Conservation (phyloP, 148 eudicot genomes). For the Oxyria digyna region DNA sequence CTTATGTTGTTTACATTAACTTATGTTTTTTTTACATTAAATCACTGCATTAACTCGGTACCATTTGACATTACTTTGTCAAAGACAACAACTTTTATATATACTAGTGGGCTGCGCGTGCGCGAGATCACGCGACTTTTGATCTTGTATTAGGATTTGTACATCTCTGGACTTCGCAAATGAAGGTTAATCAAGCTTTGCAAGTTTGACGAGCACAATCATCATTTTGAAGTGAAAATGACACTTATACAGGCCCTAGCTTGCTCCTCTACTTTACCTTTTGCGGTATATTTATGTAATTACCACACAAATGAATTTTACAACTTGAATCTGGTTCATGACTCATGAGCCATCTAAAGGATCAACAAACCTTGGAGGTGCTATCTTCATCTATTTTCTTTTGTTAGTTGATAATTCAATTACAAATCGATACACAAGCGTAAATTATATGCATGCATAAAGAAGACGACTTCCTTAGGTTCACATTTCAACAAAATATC, state of each 20-base stretch:
- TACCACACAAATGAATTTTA: constrained; percentile 91
- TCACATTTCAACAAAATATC: not conserved
- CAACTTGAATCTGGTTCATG: constrained; percentile 77
- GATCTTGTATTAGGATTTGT: too few species aligned
- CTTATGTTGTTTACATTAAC: too few species aligned
- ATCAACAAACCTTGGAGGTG: constrained; percentile 83
- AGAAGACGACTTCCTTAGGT: not conserved
- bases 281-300: constrained; percentile 82
- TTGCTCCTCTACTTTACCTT: not conserved
- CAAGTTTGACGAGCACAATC: too few species aligned
- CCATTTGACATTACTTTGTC: too few species aligned
- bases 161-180: too few species aligned
- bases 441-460: not conserved
- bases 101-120: too few species aligned
- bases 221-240: too few species aligned
- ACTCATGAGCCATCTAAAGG: constrained; percentile 78
- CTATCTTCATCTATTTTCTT: constrained; percentile 1
- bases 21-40: too few species aligned
- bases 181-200: too few species aligned
- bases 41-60: too few species aligned
- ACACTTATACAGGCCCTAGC: not conserved
- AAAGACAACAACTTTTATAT: too few species aligned
- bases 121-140: too few species aligned
- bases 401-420: not conserved
- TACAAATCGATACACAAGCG: not conserved